Evolutionary conservation across 129 eudicot genomes (phyloP), one percentile per base, ranked within the genome.

Genomic region (Pseudognaphalium luteoalbum): DNA sequence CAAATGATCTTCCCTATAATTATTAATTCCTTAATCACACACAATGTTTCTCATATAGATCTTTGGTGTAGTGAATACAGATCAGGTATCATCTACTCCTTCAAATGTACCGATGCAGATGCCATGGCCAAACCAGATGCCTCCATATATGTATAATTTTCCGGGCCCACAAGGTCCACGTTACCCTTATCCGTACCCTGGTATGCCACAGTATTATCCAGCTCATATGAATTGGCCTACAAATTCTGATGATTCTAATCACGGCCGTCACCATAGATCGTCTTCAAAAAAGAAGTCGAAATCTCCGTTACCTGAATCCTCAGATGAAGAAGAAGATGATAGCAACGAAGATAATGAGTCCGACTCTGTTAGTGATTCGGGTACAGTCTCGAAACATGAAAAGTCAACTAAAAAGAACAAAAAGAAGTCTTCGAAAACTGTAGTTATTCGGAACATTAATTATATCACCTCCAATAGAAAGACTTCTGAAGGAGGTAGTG

Each of bases 381-480:
- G 85, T 66, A 86, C 82, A 6, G 76, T 35, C 60, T 77, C 70
- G 51, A 85, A 84, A 79, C 85, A 80, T 34, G 93, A 84, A 75
- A 87, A 88, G 84, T 72, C 80, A 58, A 52, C 34, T 34, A 91
- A 78, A 75, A 91, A 83, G 83, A 80, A 87, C 69, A 84, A 82
- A 81, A 94, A 91, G 70, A 92, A 84, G 80, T 79, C 91, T 11
- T 94, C 99, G 52, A 94, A 90, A 79, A 94, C 91, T 1, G 99
- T 94, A 20, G 97, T 94, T 39, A 94, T 94, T 35, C 97, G 99
- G 50, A 94, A 94, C 77, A 89, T 94, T 70, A 94, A 94, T 67
- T 94, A 94, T 78, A 91, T 94, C 17, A 88, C 96, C 64, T 93
- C 98, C 35, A 85, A 90, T 72, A 84, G 83, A 78, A 86, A 80